A percentile compares a stretch with the other conserved stretches of the same genome.
Conservation (phyloP, 495 filamentous ascomycete genomes). For the Stereocaulon alpinum region DNA sequence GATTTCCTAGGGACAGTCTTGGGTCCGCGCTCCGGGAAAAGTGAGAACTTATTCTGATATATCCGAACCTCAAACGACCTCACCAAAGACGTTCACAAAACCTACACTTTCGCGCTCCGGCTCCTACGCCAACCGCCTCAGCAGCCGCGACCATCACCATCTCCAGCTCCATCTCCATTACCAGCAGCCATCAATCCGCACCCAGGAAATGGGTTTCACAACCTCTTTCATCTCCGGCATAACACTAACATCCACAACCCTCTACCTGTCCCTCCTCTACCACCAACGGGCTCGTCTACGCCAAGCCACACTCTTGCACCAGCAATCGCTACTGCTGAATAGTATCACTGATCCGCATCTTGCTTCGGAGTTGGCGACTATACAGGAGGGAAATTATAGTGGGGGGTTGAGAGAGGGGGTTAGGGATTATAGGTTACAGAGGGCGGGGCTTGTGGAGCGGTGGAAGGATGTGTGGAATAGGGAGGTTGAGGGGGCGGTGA, state of each 20-base stretch:
- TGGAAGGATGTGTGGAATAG: slow-evolving; percentile 74
- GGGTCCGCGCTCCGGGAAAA: no score
- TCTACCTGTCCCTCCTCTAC: slow-evolving; percentile 68
- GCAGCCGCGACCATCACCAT: no score
- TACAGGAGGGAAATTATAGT: slow-evolving; percentile 20
- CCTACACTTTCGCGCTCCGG: no score
- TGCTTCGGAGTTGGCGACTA: slow-evolving; percentile 35
- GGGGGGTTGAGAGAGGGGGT: slow-evolving; percentile 19
- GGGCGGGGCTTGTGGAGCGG: slow-evolving; percentile 46
- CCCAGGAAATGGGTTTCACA: slow-evolving; percentile 19
- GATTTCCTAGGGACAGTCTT: no score
- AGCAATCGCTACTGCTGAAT: slow-evolving; percentile 54
- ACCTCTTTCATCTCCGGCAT: slow-evolving; percentile 55
- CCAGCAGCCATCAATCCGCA: no score
- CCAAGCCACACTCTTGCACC: slow-evolving; percentile 61
- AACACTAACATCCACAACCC: slow-evolving; percentile 68
- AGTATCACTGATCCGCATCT: slow-evolving; percentile 39
- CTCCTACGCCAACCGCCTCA: no score
- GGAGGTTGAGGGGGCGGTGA: slow-evolving; percentile 58
- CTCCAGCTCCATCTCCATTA: no score
- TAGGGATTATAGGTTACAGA: slow-evolving; percentile 21
- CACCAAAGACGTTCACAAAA: no score
- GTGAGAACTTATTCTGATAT: no score
- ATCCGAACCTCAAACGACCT: no score
- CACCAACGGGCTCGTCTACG: slow-evolving; percentile 61